Evolutionary conservation across 2,329 filamentous ascomycete species (phyloP), one percentile per base, ranked within the genome.

Genomic region (Colletotrichum tanaceti): DNA sequence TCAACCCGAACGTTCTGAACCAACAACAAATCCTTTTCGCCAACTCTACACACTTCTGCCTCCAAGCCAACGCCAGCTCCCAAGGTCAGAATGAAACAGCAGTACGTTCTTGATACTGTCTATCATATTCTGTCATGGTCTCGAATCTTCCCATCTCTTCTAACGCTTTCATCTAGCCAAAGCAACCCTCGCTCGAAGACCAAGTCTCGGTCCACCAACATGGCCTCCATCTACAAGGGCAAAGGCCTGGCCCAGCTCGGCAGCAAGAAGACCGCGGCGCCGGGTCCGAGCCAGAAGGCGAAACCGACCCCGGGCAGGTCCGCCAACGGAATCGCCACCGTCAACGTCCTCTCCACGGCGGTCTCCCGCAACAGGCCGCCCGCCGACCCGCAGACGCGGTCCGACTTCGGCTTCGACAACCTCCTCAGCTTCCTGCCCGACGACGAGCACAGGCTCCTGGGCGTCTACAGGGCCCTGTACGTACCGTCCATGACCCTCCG

Each of bases 361-460:
- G 20, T 55, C 13, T 10, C 14, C 1, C 16, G 5, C 0, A 22
- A 32, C 2, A 28, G 16, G 39, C 39, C 49, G 2, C 47, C 55
- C 4, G 20, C 39, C 4, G 39, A 65, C 24, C 38, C n/a, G 41
- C 43, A 55, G 50, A 57, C 28, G 13, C n/a, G 53, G 10, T 10
- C 41, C 28, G 39, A 47, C 50, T 57, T 55, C 43, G 24, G 60
- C 50, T 63, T 63, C 52, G 32, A 63, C 32, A 24, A 22, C 18
- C 39, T 58, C 55, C 55, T 58, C 39, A 58, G 22, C 39, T 43
- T 28, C 24, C 18, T 58, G 22, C 55, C 39, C 2, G 13, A 35
- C 20, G 55, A 58, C 16, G 39, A 58, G 14, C 13, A 35, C 9
- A 52, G n/a, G 28, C 28, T 55, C 5, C 52, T 55, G 11, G 20